Percentiles rank a stretch among this genome's conserved stretches.
Evolutionary conservation across 2,329 filamentous ascomycete species (phyloP).

Genomic region (Sclerotinia sclerotiorum): DNA sequence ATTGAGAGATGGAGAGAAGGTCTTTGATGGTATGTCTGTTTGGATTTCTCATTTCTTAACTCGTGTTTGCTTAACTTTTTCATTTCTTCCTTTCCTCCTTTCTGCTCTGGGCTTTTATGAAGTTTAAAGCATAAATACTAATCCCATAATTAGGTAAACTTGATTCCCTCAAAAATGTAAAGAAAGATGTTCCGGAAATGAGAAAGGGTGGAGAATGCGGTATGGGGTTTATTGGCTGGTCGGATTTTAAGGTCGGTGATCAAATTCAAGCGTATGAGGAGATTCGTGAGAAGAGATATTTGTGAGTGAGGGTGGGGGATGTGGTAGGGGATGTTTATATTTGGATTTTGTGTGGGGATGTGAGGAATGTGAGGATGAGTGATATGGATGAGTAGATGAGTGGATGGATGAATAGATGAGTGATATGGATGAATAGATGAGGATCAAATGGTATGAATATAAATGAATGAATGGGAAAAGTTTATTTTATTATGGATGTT

Average conservation of each 20-base stretch:
- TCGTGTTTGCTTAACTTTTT: too few species aligned
- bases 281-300: constrained; percentile 60
- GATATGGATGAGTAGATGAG: neutral
- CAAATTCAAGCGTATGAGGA: constrained; percentile 86
- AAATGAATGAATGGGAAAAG: constrained; percentile 59
- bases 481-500: too few species aligned
- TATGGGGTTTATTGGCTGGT: constrained; percentile 78
- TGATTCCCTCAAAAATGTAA: constrained; percentile 81
- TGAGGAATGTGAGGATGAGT: neutral
- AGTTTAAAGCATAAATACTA: neutral
- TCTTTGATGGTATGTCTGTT: constrained; percentile 75
- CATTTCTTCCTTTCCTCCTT: too few species aligned
- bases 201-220: constrained; percentile 93
- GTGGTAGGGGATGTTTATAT: neutral
- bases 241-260: constrained; percentile 77
- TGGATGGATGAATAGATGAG: neutral
- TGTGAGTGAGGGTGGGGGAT: constrained; percentile 30
- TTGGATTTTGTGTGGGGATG: neutral
- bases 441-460: neutral
- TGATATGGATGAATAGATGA: neutral
- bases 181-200: constrained; percentile 89
- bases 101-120: neutral
- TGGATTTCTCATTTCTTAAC: constrained; percentile 5
- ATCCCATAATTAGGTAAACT: constrained; percentile 61
- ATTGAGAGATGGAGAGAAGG: constrained; percentile 63